Base-by-base conservation (phyloP, 805 yeast species). In the Clavispora asparagi region DNA sequence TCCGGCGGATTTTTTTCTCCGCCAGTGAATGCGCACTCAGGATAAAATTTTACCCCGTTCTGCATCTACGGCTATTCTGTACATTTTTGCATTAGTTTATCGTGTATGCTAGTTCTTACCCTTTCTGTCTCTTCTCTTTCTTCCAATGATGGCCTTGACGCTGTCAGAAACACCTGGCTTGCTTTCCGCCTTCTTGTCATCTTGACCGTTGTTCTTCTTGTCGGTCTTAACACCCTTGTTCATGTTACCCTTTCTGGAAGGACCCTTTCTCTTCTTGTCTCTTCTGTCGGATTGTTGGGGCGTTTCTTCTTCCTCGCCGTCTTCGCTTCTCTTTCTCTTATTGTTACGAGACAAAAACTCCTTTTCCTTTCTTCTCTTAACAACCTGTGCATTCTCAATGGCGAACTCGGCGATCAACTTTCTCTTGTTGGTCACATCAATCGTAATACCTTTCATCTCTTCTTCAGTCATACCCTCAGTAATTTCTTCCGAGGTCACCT, bases 401-500 rank as follows among this genome's bases (percentile, higher is more conserved):
- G 99, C 97, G 72, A 94, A 94, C 64, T 94, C 99, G 29, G 82
- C 98, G 58, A 92, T 87, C 49, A 94, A 73, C 51, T 88, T 81
- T 70, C 97, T 82, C 61, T 79, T 79, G 45, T 75, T 72, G 33
- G 73, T 57, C 8, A 79, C 79, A 40, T 83, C 90, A 25, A 73
- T 54, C 44, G 74, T 72, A 2, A 80, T 81, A 8, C 63, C 41
- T 55, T 81, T 80, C 62, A 72, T 70, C 58, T 86, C 91, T 41
- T 85, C 89, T 4, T 82, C 89, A 29, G 72, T 68, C 47, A 85
- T 62, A n/a, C 92, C 91, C 52, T 77, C 87, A 17, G 76, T 48
- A 36, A 89, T 77, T 64, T 91, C 97, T 9, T 76, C 80, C 30
- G 65, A 65, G 0, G 87, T 70, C 7, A 94, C 96, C 59, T 80